phyloP scores from a whole-genome alignment of 73 alveolate genomes.

The Paramecium primaurelia region DNA sequence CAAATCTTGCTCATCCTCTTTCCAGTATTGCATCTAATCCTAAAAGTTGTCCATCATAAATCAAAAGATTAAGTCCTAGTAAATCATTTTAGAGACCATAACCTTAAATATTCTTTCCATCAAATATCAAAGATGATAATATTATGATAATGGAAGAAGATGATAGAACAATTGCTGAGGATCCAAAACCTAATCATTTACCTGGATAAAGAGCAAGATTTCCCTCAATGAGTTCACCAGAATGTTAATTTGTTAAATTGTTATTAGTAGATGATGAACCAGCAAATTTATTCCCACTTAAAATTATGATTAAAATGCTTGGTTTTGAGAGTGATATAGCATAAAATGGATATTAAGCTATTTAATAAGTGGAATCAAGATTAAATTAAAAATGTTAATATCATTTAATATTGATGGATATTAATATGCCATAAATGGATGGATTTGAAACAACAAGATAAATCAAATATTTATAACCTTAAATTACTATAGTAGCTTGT shows the following conservation, averaged over 20 bases:
- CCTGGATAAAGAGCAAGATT: neutral
- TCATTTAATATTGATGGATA: constrained; percentile 42
- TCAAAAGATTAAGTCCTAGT: neutral
- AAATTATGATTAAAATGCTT: neutral
- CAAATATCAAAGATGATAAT: neutral
- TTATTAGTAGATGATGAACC: neutral
- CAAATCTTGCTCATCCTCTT: neutral
- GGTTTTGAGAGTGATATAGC: constrained; percentile 9
- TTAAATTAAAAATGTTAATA: neutral
- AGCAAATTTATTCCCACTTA: neutral
- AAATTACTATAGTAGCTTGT: constrained; percentile 9
- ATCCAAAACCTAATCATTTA: neutral
- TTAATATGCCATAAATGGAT: constrained; percentile 52
- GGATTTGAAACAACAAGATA: constrained; percentile 49
- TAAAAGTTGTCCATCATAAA: constrained; percentile 5
- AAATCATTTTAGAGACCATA: neutral
- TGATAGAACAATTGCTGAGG: neutral
- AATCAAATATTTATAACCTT: neutral
- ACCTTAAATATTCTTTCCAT: neutral
- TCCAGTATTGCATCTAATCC: neutral
- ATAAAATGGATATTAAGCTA: constrained; percentile 42
- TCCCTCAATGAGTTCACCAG: neutral
- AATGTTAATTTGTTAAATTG: neutral
- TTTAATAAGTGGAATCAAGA: neutral
- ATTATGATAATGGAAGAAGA: neutral